phyloP scores from a whole-genome alignment of 1,284 basidiomycete genomes.

The Ceratorhiza oryzae-sativae region DNA sequence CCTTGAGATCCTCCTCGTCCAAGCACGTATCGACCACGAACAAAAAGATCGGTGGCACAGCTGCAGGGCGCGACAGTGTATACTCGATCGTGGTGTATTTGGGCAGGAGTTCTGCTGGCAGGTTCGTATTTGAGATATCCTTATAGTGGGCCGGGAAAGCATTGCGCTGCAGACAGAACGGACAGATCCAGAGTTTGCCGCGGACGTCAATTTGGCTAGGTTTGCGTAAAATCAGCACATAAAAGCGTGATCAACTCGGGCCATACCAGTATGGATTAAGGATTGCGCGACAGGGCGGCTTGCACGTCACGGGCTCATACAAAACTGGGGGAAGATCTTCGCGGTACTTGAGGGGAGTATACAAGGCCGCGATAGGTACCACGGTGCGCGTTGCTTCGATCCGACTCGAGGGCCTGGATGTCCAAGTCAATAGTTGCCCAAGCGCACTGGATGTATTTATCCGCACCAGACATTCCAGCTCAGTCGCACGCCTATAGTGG shows the following conservation, averaged over 20 bases:
- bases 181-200: constrained; percentile 99
- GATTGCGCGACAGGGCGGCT: constrained; percentile 95
- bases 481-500: constrained; percentile 75
- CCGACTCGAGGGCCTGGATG: constrained; percentile 79
- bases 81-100: constrained; percentile 99
- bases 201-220: constrained; percentile 96
- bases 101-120: constrained; percentile 93
- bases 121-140: constrained; percentile 96
- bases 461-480: constrained; percentile 92
- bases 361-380: constrained; percentile 97
- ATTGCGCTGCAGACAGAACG: constrained; percentile 96
- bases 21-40: constrained; percentile 98
- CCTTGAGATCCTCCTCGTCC: constrained; percentile 95
- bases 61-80: constrained; percentile 89
- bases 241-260: constrained; percentile 11
- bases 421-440: constrained; percentile 48
- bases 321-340: constrained; percentile 96
- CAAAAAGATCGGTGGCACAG: constrained; percentile 94
- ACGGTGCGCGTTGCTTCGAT: constrained; percentile 98
- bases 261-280: constrained; percentile 95
- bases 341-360: constrained; percentile 94
- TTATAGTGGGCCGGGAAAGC: constrained; percentile 99
- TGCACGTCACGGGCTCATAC: constrained; percentile 99
- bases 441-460: constrained; percentile 58
- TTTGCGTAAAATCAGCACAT: constrained; percentile 17